Percentiles rank a stretch among this genome's conserved stretches.
These are phyloP conservation scores for Asterophora lycoperdoides DNA, from an alignment of 768 basidiomycete genomes.

Conservation along the genomic window DNA sequence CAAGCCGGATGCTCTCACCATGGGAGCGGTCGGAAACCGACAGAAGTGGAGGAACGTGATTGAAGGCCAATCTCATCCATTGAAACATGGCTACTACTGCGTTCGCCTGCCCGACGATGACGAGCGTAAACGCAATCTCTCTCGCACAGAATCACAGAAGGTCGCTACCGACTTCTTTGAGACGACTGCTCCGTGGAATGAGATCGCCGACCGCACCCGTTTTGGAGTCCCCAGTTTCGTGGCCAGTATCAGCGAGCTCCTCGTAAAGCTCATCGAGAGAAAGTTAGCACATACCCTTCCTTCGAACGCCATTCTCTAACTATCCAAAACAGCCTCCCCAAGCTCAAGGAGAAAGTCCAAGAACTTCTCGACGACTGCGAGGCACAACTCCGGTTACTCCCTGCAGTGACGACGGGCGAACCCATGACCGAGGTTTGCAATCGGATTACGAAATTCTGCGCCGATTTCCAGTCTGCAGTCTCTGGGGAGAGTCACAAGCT, in stretches of 20 bases:
- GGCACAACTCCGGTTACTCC: conserved; percentile 35
- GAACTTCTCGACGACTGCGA: conserved; percentile 32
- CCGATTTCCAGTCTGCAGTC: conserved; percentile 29
- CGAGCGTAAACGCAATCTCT: conserved; percentile 38
- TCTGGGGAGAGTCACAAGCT: conserved; percentile 30
- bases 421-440: conserved; percentile 43
- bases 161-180: conserved; percentile 44
- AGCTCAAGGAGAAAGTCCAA: conserved; percentile 36
- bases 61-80: conserved; percentile 39
- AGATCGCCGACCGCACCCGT: conserved; percentile 38
- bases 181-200: conserved; percentile 48
- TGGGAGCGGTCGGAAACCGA: conserved; percentile 38
- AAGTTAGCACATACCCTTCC: conserved; percentile 36
- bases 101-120: conserved; percentile 61
- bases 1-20: conserved; percentile 55
- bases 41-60: conserved; percentile 49
- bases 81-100: conserved; percentile 61
- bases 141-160: conserved; percentile 32
- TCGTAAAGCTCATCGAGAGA: conserved; percentile 48
- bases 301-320: neutral
- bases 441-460: conserved; percentile 42
- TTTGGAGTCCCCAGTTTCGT: conserved; percentile 58
- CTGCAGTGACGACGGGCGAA: conserved; percentile 32
- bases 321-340: conserved; percentile 40
- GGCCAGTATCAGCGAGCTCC: conserved; percentile 43